Percentiles rank a stretch among this genome's conserved stretches.
Evolutionary conservation across 495 filamentous ascomycete genomes (phyloP).

Genomic region (Tuber melanosporum): DNA sequence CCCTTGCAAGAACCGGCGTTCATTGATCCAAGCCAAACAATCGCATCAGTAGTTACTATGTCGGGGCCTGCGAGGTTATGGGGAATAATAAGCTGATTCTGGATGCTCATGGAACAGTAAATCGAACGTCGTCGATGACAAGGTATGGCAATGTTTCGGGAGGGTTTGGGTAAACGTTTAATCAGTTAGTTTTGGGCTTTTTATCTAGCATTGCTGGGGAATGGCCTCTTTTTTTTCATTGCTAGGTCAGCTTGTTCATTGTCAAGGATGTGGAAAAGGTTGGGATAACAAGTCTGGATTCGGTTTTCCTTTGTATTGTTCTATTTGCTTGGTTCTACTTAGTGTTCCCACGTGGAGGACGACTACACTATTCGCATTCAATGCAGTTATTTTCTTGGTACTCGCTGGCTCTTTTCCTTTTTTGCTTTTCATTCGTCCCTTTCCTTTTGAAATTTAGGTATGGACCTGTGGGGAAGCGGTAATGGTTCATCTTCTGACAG

Average conservation of each 20-base stretch:
- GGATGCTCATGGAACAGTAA: slow-evolving; percentile 30
- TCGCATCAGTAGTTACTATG: background rate
- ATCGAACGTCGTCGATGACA: slow-evolving; percentile 17
- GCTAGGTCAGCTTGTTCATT: background rate
- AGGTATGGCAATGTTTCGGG: background rate
- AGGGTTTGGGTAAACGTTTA: background rate
- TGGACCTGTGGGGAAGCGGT: background rate
- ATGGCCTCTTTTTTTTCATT: background rate
- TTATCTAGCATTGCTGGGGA: background rate
- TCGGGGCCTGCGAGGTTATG: slow-evolving; percentile 35
- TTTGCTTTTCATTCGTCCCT: background rate
- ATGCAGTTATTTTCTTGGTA: background rate
- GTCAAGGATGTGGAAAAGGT: background rate
- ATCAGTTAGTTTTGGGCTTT: background rate
- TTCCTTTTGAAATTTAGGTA: background rate
- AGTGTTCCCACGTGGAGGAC: background rate
- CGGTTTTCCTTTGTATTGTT: slow-evolving; percentile 16
- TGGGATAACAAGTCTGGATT: background rate
- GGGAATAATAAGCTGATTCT: slow-evolving; percentile 40
- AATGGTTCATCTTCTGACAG: background rate
- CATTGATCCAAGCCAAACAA: background rate
- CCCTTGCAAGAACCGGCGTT: background rate
- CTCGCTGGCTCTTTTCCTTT: background rate
- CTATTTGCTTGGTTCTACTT: slow-evolving; percentile 7
- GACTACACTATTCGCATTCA: background rate